Conservation (phyloP, 1,284 basidiomycete genomes). For the Ceratobasidium sp. region DNA sequence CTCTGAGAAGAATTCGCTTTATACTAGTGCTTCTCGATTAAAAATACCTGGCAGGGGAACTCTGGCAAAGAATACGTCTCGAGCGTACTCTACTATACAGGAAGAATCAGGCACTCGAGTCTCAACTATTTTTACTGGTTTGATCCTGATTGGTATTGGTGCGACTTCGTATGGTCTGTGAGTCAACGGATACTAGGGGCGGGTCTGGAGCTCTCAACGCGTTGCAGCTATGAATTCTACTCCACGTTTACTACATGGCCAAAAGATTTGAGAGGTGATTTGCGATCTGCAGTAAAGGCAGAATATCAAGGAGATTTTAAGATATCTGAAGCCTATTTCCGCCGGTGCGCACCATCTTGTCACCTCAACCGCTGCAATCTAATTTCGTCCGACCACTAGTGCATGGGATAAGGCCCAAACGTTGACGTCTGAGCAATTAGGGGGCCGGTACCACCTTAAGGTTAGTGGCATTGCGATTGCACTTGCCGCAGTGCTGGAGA, state of each 20-base stretch:
- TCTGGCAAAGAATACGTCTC: neutral
- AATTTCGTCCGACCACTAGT: conserved; percentile 55
- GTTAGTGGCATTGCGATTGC: conserved; percentile 74
- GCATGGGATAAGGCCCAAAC: conserved; percentile 69
- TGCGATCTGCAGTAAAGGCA: conserved; percentile 72
- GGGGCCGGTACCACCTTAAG: conserved; percentile 69
- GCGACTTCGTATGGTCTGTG: conserved; percentile 68
- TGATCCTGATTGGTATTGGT: conserved; percentile 63
- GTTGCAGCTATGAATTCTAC: conserved; percentile 70
- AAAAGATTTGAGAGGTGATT: conserved; percentile 66
- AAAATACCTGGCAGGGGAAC: neutral
- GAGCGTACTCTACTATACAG: neutral
- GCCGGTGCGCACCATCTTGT: conserved; percentile 59
- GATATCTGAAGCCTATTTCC: conserved; percentile 66
- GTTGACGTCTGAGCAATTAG: conserved; percentile 63
- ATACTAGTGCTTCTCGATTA: neutral
- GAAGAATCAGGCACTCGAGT: conserved; percentile 51
- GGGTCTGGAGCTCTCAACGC: conserved; percentile 12
- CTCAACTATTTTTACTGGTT: conserved; percentile 61
- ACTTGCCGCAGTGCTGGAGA: conserved; percentile 70
- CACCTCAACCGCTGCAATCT: neutral
- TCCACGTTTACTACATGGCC: conserved; percentile 73
- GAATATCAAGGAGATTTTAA: conserved; percentile 69
- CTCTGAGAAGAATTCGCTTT: neutral
- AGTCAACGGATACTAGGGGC: conserved; percentile 51